Percentiles rank a stretch among this genome's conserved stretches.
These are phyloP conservation scores for Phaseolus lunatus DNA, from an alignment of 306 rosid species.

Conservation along the genomic window DNA sequence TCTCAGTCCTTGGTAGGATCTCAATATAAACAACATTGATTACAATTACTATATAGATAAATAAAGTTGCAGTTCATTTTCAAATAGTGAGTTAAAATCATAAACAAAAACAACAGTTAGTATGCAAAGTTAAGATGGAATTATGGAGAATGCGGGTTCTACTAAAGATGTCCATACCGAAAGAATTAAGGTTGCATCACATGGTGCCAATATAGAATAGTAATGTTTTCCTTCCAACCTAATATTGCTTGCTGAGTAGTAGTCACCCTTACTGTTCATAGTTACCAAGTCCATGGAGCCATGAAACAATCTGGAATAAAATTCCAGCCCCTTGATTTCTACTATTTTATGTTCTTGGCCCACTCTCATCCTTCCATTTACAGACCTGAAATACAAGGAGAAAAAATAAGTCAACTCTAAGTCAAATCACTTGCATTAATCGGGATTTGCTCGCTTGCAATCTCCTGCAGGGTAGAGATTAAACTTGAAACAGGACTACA, in stretches of 20 bases:
- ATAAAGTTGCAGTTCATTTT: not conserved
- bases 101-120: conserved; percentile 4
- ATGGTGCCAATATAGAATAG: conserved; percentile 79
- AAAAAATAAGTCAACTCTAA: conserved; percentile 37
- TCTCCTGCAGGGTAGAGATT: conserved; percentile 14
- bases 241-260: conserved; percentile 38
- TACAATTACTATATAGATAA: not conserved
- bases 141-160: conserved; percentile 12
- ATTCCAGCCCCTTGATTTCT: conserved; percentile 77
- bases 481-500: conserved; percentile 21
- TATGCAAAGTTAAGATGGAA: conserved; percentile 27
- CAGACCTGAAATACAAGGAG: conserved; percentile 60
- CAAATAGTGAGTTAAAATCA: not conserved
- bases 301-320: conserved; percentile 69
- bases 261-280: conserved; percentile 51
- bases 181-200: conserved; percentile 75
- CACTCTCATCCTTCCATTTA: conserved; percentile 62
- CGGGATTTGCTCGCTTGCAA: conserved; percentile 31
- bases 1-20: not conserved
- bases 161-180: conserved; percentile 60
- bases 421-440: conserved; percentile 15
- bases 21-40: not conserved
- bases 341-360: conserved; percentile 75
- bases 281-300: conserved; percentile 55
- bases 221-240: conserved; percentile 49